Percentiles rank a stretch among this genome's conserved stretches.
These are phyloP conservation scores for Mycena vitilis DNA, from an alignment of 768 basidiomycete genomes.

Conservation along the genomic window DNA sequence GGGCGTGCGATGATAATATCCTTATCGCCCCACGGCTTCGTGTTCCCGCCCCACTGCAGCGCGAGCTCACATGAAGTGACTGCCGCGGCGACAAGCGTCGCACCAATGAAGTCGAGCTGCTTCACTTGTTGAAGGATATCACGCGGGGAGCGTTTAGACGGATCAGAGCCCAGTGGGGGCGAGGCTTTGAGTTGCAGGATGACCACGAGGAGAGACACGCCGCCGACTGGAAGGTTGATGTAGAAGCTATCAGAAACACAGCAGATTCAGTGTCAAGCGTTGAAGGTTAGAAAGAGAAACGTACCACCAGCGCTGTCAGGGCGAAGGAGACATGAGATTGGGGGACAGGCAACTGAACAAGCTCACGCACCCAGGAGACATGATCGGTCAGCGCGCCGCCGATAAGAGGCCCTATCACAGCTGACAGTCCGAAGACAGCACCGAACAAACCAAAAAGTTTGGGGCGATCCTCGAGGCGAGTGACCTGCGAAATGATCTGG, in stretches of 20 bases:
- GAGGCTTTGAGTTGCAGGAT: constrained; percentile 21
- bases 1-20: constrained; percentile 25
- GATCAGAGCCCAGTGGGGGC: constrained; percentile 25
- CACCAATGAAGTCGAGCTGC: constrained; percentile 53
- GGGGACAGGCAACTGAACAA: background rate
- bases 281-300: too few relatives aligned
- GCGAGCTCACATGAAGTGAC: constrained; percentile 53
- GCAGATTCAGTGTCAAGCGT: too few relatives aligned
- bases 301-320: constrained; percentile 11
- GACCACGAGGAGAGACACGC: constrained; percentile 25
- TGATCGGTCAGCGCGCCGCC: constrained; percentile 44
- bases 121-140: constrained; percentile 22
- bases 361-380: constrained; percentile 12
- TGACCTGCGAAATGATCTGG: constrained; percentile 31
- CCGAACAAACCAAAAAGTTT: constrained; percentile 29
- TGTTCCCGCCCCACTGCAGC: constrained; percentile 57
- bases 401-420: constrained; percentile 43
- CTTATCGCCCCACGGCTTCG: constrained; percentile 51
- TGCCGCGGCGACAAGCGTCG: constrained; percentile 45
- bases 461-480: constrained; percentile 45
- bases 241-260: constrained; percentile 1
- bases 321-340: background rate
- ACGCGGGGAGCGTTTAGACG: background rate
- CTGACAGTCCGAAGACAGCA: constrained; percentile 47
- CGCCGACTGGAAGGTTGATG: constrained; percentile 35